phyloP scores from a whole-genome alignment of 768 basidiomycete genomes.

The Tulasnella calospora region DNA sequence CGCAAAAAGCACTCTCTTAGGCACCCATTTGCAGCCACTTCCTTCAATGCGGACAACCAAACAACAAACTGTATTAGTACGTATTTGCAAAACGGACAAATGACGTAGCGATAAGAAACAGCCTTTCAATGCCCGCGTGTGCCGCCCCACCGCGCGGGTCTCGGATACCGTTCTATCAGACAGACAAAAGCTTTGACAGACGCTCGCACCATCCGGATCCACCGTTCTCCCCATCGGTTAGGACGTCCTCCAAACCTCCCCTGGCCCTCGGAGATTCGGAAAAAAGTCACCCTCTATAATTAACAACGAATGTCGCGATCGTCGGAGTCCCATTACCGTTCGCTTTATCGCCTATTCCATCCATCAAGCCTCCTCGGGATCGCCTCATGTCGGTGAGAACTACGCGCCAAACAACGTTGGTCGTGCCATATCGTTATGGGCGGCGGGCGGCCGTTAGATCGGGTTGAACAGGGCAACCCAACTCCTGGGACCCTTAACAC shows the following conservation, averaged over 20 bases:
- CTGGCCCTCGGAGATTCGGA: not conserved
- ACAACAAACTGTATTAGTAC: not conserved
- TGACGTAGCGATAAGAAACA: constrained; percentile 6
- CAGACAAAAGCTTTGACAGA: not conserved
- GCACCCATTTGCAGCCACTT: not conserved
- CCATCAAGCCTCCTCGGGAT: not conserved
- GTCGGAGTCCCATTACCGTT: not conserved
- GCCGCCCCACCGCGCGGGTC: not conserved
- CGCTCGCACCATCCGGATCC: not conserved
- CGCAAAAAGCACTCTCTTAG: not conserved
- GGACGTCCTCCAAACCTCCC: not conserved
- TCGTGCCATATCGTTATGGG: not conserved
- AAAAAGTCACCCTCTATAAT: not conserved
- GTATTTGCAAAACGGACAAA: not conserved
- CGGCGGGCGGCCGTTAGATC: constrained; percentile 1
- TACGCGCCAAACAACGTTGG: not conserved
- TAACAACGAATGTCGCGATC: not conserved
- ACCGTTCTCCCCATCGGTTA: not conserved
- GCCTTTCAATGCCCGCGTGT: not conserved
- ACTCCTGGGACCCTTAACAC: not conserved
- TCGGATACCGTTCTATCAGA: not conserved
- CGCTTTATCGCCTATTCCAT: not conserved
- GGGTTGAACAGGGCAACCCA: not conserved
- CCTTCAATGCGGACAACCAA: not conserved
- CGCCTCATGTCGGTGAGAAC: constrained; percentile 11